phyloP scores from a whole-genome alignment of 2,329 filamentous ascomycete genomes.

The Colletotrichum simmondsii region DNA sequence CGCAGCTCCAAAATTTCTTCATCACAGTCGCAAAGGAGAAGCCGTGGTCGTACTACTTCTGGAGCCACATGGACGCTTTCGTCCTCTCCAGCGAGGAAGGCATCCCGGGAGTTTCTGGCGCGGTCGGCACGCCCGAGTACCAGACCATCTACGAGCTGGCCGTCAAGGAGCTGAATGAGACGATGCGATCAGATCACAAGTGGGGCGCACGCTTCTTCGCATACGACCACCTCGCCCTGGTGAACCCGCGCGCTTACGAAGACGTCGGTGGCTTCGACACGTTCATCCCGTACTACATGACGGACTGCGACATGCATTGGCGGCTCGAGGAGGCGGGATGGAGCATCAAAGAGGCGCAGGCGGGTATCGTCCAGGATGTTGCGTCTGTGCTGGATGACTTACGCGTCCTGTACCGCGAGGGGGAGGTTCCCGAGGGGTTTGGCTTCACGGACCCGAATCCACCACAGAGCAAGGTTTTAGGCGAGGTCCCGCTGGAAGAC shows the following conservation, averaged over 20 bases:
- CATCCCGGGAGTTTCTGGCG: slow-evolving; percentile 29
- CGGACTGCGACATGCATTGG: slow-evolving; percentile 66
- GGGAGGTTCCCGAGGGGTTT: slow-evolving; percentile 40
- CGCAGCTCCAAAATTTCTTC: slow-evolving; percentile 67
- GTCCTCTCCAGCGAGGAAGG: slow-evolving; percentile 54
- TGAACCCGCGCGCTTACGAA: slow-evolving; percentile 63
- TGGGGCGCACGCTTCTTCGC: slow-evolving; percentile 67
- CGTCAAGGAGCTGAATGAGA: slow-evolving; percentile 47
- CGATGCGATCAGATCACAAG: slow-evolving; percentile 43
- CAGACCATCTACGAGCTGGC: slow-evolving; percentile 54
- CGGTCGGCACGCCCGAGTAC: slow-evolving; percentile 49
- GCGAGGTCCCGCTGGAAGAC: background rate
- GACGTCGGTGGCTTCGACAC: slow-evolving; percentile 67
- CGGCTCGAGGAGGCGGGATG: slow-evolving; percentile 57
- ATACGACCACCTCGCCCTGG: slow-evolving; percentile 67
- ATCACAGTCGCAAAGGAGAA: slow-evolving; percentile 55
- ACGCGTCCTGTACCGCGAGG: slow-evolving; percentile 55
- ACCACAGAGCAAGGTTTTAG: slow-evolving; percentile 9
- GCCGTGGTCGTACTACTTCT: slow-evolving; percentile 63
- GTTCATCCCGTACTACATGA: slow-evolving; percentile 67
- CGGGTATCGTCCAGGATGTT: slow-evolving; percentile 58
- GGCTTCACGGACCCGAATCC: slow-evolving; percentile 52
- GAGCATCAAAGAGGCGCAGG: slow-evolving; percentile 49
- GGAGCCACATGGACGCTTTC: slow-evolving; percentile 66
- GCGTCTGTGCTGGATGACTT: slow-evolving; percentile 58